Evolutionary conservation across 1,284 basidiomycete genomes (phyloP), one percentile per base, ranked within the genome.

Genomic region (Trichosporon coremiiforme): DNA sequence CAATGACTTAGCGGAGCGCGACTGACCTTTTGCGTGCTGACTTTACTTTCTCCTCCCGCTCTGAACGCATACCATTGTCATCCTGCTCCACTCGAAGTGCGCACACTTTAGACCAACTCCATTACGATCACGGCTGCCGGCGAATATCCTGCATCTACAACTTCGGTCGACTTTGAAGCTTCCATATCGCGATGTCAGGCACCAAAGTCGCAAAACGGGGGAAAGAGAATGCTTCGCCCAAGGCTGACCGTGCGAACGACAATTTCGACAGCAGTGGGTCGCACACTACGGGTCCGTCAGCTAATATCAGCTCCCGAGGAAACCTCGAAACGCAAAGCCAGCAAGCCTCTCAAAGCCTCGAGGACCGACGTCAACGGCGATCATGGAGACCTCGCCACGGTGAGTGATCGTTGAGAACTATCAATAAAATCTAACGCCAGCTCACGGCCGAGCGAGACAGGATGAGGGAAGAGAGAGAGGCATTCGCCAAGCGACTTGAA

Each of bases 401-500:
- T 31, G 41, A 45, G 64, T 7, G 9, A 20, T 22, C n/a, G 20
- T 29, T n/a, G n/a, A n/a, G n/a, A 5, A 25, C 35, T 4, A 38
- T 6, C 20, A 10, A 12, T 6, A 29, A 7, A 7, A 7, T 8
- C 35, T 60, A 15, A 55, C 65, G 20, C 10, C 45, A 80, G 80
- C 67, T 78, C 38, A 73, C 73, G 9, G 71, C 75, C 0, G 79
- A 80, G 57, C 64, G 77, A 25, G 77, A 79, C 50, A 73, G 78
- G 25, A 47, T 76, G 17, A 69, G 71, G 33, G 65, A 70, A 1
- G 80, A 82, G 69, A 68, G 80, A 8, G 82, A 83, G 64, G 73
- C 73, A 0, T 80, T 77, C 47, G 72, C 78, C 1, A 79, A 78
- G 66, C 82, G 83, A 71, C 82, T 84, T 65, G 81, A 82, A 63